Percentiles rank a stretch among this genome's conserved stretches.
Conservation (phyloP, 2,329 filamentous ascomycete genomes). For the Plenodomus lindquistii region DNA sequence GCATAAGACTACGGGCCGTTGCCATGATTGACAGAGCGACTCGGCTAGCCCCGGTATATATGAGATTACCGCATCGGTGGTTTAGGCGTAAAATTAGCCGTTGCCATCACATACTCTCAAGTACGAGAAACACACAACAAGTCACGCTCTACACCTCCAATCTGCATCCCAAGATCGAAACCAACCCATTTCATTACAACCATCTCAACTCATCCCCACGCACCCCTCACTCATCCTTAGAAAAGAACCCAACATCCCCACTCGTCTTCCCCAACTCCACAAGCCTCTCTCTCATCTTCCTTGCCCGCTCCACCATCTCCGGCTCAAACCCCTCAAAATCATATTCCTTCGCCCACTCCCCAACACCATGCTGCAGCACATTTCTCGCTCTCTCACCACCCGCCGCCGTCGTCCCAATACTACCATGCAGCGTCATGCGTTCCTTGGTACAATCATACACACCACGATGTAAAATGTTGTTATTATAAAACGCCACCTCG, state of each 20-base stretch:
- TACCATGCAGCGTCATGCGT: slow-evolving; percentile 73
- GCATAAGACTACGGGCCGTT: too few relatives aligned
- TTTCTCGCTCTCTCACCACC: slow-evolving; percentile 66
- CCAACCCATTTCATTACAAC: not conserved
- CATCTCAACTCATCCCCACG: not conserved
- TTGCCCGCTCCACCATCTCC: slow-evolving; percentile 62
- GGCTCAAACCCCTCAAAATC: slow-evolving; percentile 64
- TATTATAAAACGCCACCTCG: slow-evolving; percentile 86
- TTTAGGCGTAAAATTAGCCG: too few relatives aligned
- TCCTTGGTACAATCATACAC: slow-evolving; percentile 64
- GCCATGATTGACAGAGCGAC: too few relatives aligned
- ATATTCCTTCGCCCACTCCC: slow-evolving; percentile 64
- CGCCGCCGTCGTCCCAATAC: slow-evolving; percentile 64
- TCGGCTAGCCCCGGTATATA: too few relatives aligned
- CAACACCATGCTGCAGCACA: slow-evolving; percentile 75
- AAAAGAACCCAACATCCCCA: slow-evolving; percentile 63
- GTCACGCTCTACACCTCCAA: too few relatives aligned
- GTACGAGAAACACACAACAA: too few relatives aligned
- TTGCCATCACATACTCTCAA: too few relatives aligned
- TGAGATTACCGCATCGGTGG: too few relatives aligned
- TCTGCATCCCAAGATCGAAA: too few relatives aligned
- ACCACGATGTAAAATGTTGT: slow-evolving; percentile 80
- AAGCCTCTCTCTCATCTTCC: slow-evolving; percentile 66
- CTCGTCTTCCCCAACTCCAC: slow-evolving; percentile 64
- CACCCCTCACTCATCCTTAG: slow-evolving; percentile 36